These are phyloP conservation scores for Xylaria arbuscula DNA, from an alignment of 2,329 filamentous ascomycete species.

Conservation along the genomic window DNA sequence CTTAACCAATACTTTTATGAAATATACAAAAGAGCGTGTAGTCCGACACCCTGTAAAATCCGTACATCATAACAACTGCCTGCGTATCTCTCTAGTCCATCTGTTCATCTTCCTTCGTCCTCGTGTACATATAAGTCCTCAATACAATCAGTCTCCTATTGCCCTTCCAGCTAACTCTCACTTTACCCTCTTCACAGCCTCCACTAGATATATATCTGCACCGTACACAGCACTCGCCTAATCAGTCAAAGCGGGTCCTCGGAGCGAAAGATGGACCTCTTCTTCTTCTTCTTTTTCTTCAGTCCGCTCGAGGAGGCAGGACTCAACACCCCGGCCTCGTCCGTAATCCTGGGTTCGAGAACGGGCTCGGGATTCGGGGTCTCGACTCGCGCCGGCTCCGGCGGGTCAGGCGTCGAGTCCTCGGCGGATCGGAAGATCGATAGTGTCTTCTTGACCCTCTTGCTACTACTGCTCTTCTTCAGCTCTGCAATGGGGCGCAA, in stretches of 20 bases:
- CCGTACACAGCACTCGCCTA: background rate
- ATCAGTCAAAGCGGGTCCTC: background rate
- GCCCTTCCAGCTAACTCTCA: background rate
- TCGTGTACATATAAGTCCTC: background rate
- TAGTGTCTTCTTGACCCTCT: conserved; percentile 16
- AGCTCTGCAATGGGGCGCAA: background rate
- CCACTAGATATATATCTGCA: no score
- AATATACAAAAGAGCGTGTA: conserved; percentile 8
- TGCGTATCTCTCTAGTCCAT: background rate
- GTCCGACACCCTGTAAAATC: background rate
- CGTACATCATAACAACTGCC: background rate
- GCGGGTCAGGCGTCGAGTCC: background rate
- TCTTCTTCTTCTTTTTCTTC: conserved; percentile 29
- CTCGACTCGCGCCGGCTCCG: background rate
- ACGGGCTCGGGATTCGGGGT: background rate
- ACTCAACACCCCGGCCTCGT: conserved; percentile 4
- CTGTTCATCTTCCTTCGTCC: background rate
- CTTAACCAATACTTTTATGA: background rate
- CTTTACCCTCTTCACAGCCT: background rate
- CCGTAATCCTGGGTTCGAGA: background rate
- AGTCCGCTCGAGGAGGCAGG: background rate
- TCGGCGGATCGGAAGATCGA: conserved; percentile 21
- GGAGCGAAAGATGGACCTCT: conserved; percentile 13
- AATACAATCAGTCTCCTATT: background rate
- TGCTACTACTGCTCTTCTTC: background rate